These are phyloP conservation scores for Primulina tabacum DNA, from an alignment of 257 asterid genomes.

Conservation along the genomic window DNA sequence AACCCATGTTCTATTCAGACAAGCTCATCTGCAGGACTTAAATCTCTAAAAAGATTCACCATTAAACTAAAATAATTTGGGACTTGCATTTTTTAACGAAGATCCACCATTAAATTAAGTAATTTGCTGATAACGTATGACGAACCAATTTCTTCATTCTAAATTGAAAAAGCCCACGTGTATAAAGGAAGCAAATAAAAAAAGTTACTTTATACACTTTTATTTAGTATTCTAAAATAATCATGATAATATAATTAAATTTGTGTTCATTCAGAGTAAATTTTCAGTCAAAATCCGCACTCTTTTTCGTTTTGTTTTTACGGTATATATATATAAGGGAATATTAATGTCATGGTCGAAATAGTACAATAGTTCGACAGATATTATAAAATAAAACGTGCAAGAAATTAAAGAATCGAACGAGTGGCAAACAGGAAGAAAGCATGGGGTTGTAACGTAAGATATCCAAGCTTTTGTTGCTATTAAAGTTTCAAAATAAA, in stretches of 20 bases:
- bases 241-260: neutral
- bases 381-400: no score
- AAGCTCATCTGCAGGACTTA: neutral
- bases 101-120: neutral
- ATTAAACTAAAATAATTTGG: no score
- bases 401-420: no score
- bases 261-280: conserved; percentile 7
- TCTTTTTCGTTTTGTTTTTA: no score
- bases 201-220: conserved; percentile 19
- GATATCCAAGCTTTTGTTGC: no score
- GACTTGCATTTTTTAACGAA: no score
- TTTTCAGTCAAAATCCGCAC: conserved; percentile 27
- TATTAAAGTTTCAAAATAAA: neutral
- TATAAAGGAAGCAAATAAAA: conserved; percentile 9
- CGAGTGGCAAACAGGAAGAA: no score
- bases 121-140: no score
- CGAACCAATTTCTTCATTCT: neutral
- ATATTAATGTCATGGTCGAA: no score
- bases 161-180: neutral
- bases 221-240: neutral
- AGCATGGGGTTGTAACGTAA: no score
- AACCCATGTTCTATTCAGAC: neutral
- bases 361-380: no score
- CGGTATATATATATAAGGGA: no score
- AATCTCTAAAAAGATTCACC: neutral